phyloP scores from a whole-genome alignment of 2,329 filamentous ascomycete genomes.

The Intubia oerlemansii region DNA sequence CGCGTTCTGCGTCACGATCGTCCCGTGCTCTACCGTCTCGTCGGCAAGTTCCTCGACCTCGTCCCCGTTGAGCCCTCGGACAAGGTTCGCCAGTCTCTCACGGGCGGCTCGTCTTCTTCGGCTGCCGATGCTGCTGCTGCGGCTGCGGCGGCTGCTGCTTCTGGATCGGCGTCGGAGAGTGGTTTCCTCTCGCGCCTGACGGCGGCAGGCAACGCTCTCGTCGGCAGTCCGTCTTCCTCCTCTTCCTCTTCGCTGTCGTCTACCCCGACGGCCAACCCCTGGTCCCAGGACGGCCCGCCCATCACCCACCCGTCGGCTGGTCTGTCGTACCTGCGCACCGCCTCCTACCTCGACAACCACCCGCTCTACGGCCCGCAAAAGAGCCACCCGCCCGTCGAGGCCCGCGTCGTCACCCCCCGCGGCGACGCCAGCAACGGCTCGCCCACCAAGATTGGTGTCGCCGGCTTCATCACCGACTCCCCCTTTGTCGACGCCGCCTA shows the following conservation, averaged over 20 bases:
- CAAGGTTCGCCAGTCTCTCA: conserved; percentile 5
- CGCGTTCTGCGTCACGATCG: conserved; percentile 30
- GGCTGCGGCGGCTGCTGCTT: too few species aligned
- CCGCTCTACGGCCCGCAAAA: conserved; percentile 37
- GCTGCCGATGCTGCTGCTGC: conserved; percentile 4
- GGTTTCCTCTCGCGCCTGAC: conserved; percentile 1
- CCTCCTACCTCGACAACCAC: conserved; percentile 34
- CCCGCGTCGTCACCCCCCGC: conserved; percentile 27
- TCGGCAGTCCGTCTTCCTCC: conserved; percentile 8
- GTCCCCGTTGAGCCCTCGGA: conserved; percentile 22
- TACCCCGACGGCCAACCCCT: conserved; percentile 18
- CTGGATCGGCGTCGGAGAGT: conserved; percentile 11
- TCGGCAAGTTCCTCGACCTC: conserved; percentile 41
- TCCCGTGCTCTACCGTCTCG: conserved; percentile 26
- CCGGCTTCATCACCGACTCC: conserved; percentile 27
- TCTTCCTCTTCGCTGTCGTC: conserved; percentile 9
- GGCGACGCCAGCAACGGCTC: conserved; percentile 8
- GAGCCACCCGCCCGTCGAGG: conserved; percentile 23
- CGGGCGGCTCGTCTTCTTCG: conserved; percentile 8
- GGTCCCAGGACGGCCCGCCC: conserved; percentile 32
- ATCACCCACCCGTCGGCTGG: conserved; percentile 39
- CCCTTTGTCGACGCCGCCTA: conserved; percentile 21
- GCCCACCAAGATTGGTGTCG: conserved; percentile 27
- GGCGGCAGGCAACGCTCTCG: conserved; percentile 2
- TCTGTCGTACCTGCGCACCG: conserved; percentile 37